Conservation (phyloP, 192 early-diverging fungal species). For the Backusella sp. region DNA sequence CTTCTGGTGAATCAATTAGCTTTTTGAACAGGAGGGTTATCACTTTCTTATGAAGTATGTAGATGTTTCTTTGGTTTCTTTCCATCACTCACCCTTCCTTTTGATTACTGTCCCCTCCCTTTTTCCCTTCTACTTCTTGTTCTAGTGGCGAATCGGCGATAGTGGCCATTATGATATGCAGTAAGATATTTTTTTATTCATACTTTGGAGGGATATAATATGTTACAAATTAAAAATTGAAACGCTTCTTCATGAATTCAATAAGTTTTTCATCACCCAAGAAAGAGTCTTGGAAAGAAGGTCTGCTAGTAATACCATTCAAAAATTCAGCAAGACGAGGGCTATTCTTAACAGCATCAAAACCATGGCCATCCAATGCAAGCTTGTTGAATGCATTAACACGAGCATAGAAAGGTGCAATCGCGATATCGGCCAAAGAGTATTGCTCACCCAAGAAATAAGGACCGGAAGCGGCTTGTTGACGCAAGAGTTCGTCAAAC, state of each 20-base stretch:
- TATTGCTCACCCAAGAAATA: slow-evolving; percentile 48
- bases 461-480: slow-evolving; percentile 35
- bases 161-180: background rate
- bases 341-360: slow-evolving; percentile 3
- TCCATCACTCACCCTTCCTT: background rate
- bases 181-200: background rate
- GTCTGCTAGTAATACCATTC: slow-evolving; percentile 4
- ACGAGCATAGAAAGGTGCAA: slow-evolving; percentile 45
- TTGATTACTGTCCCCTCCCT: background rate
- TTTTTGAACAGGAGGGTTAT: background rate
- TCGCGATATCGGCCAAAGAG: slow-evolving; percentile 46
- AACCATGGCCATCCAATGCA: slow-evolving; percentile 14
- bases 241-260: slow-evolving; percentile 9
- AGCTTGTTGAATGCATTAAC: slow-evolving; percentile 5
- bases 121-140: background rate
- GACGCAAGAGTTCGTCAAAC: slow-evolving; percentile 37
- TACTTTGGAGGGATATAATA: background rate
- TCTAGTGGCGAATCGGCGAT: background rate
- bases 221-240: background rate
- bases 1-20: background rate
- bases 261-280: slow-evolving; percentile 9
- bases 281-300: slow-evolving; percentile 17
- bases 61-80: background rate
- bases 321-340: slow-evolving; percentile 18
- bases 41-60: background rate